phyloP scores from a whole-genome alignment of 1,139 yeast genomes.

The Pichiaceae sp. region DNA sequence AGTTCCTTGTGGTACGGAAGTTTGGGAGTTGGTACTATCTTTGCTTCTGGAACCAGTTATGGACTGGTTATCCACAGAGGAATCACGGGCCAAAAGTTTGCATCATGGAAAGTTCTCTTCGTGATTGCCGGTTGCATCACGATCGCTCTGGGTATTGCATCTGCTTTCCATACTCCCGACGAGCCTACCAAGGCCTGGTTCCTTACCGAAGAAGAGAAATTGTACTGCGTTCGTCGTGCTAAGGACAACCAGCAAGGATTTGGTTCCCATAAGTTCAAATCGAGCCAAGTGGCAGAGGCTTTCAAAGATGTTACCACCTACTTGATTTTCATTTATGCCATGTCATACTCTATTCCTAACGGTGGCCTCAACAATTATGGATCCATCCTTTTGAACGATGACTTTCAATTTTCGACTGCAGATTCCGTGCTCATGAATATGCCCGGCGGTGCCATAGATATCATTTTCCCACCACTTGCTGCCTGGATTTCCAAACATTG shows the following conservation, averaged over 20 bases:
- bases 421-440: slow-evolving; percentile 30
- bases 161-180: slow-evolving; percentile 30
- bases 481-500: slow-evolving; percentile 28
- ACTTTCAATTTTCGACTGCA: too few relatives aligned
- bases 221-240: slow-evolving; percentile 27
- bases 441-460: slow-evolving; percentile 33
- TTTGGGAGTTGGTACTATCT: background rate
- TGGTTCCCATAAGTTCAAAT: slow-evolving; percentile 33
- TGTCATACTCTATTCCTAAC: slow-evolving; percentile 29
- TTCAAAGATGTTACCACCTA: slow-evolving; percentile 33
- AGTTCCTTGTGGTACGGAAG: slow-evolving; percentile 6
- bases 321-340: slow-evolving; percentile 27
- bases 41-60: background rate
- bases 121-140: slow-evolving; percentile 38
- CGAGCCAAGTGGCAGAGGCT: slow-evolving; percentile 36
- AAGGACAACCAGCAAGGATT: slow-evolving; percentile 32
- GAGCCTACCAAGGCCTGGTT: slow-evolving; percentile 33
- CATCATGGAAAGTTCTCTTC: slow-evolving; percentile 37
- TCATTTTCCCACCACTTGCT: slow-evolving; percentile 28
- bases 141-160: slow-evolving; percentile 30
- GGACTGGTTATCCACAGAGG: background rate
- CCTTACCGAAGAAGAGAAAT: slow-evolving; percentile 27
- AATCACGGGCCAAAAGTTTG: slow-evolving; percentile 15
- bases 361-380: slow-evolving; percentile 32
- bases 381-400: slow-evolving; percentile 17